Base-by-base conservation (phyloP, 2,329 filamentous ascomycete genomes). In the Diaporthe vexans region DNA sequence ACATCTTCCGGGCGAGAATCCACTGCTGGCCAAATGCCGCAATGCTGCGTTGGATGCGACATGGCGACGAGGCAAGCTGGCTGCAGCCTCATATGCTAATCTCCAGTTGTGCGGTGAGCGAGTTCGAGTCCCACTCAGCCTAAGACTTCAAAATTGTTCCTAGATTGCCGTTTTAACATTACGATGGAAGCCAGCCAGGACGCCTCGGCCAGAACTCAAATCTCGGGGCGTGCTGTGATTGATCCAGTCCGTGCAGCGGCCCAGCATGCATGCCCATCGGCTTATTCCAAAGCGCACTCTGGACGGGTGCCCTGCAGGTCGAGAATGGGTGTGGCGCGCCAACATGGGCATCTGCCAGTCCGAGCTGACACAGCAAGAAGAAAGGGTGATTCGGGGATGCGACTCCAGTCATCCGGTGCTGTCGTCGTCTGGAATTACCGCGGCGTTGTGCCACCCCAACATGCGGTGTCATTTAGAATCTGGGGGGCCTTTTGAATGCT, bases 311-410 rank as follows among this genome's bases (percentile, higher is more conserved):
- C 56, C 40, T 29, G 48, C 46, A 17, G 26, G 33, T 15, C 43
- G 21, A 43, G 33, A 35, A 73, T 37, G 40, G 70, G 56, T 72
- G 73, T 69, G 70, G 61, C 73, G 71, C 56, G 35, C 29, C 61
- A 61, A 51, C 54, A 58, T 63, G 13, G 48, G 40, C 52, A 67
- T 24, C 58, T 54, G 59, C 29, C 43, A 68, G 46, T 24, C 37
- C 43, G 29, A 26, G 43, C 37, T 69, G 52, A 11, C 26, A 46
- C 37, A 35, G 46, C 56, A 35, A 52, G 67, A 24, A 37, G 33
- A 48, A 26, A 57, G 54, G 48, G 33, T 33, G 56, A 26, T 61
- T 67, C 73, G 70, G 71, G 74, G 57, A 75, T 74, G 74, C 74
- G 57, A 71, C 26, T 35, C 40, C 24, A 52, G 43, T 35, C 65